Percentiles rank a stretch among this genome's conserved stretches.
These are phyloP conservation scores for Sporothrix schenckii DNA, from an alignment of 2,329 filamentous ascomycete species.

Conservation along the genomic window DNA sequence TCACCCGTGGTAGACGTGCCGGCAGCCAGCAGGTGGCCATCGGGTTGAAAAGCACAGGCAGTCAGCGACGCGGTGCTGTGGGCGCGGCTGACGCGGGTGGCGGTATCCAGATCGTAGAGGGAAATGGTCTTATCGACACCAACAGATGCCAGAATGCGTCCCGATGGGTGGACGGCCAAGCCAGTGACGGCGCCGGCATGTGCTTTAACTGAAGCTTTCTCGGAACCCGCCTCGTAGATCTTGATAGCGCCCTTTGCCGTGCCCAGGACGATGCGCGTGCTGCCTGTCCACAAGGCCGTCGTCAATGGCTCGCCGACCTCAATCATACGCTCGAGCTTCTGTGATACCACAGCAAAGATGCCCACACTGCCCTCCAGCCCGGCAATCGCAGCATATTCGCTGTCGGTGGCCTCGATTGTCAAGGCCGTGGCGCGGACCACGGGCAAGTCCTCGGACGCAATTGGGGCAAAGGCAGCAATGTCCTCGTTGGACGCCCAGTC, in stretches of 20 bases:
- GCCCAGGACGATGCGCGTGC: constrained; percentile 69
- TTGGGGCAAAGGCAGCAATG: constrained; percentile 57
- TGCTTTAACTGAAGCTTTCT: constrained; percentile 71
- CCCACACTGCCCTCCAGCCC: constrained; percentile 74
- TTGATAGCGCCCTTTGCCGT: constrained; percentile 78
- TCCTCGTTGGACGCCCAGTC: constrained; percentile 80
- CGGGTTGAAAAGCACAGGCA: constrained; percentile 85
- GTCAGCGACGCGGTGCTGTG: constrained; percentile 77
- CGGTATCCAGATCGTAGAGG: constrained; percentile 75
- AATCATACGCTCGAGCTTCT: constrained; percentile 68
- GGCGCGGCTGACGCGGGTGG: constrained; percentile 73
- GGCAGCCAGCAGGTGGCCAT: constrained; percentile 89
- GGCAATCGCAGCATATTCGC: constrained; percentile 66
- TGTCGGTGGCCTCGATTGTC: constrained; percentile 54
- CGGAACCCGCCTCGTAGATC: constrained; percentile 71
- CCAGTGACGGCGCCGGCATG: constrained; percentile 82
- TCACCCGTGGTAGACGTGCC: constrained; percentile 76
- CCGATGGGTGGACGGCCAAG: constrained; percentile 79
- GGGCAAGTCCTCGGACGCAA: constrained; percentile 51
- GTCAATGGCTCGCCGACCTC: constrained; percentile 71
- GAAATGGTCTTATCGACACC: constrained; percentile 91
- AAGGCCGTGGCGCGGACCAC: constrained; percentile 56
- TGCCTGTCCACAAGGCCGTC: constrained; percentile 65
- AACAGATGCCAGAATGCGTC: constrained; percentile 80
- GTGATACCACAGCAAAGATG: constrained; percentile 72